Conservation (phyloP, 2,329 filamentous ascomycete species). For the Diplocarpon mali region DNA sequence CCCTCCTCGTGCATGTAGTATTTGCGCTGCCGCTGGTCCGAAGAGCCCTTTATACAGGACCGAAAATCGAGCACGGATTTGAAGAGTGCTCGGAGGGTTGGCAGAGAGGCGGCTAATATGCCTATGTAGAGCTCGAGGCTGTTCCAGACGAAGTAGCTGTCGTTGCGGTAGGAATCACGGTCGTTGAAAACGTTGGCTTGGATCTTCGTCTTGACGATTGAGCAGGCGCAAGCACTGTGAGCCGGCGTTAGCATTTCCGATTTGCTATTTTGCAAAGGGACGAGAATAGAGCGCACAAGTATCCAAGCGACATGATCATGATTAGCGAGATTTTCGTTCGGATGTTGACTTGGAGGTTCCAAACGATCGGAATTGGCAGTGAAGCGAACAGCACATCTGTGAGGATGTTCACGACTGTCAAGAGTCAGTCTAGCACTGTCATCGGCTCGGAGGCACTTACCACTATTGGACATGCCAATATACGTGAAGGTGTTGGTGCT, state of each 20-base stretch:
- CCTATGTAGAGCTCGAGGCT: slow-evolving; percentile 34
- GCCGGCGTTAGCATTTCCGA: neutral
- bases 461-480: slow-evolving; percentile 35
- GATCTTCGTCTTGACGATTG: slow-evolving; percentile 32
- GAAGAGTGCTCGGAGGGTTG: slow-evolving; percentile 33
- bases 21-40: slow-evolving; percentile 9
- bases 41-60: neutral
- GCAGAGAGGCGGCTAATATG: slow-evolving; percentile 33
- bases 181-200: slow-evolving; percentile 29
- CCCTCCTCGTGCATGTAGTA: slow-evolving; percentile 20
- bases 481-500: slow-evolving; percentile 30
- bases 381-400: slow-evolving; percentile 28
- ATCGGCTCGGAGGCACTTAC: slow-evolving; percentile 19
- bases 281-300: slow-evolving; percentile 11
- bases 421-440: neutral
- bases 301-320: slow-evolving; percentile 17
- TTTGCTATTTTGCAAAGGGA: neutral
- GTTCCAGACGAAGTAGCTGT: slow-evolving; percentile 34
- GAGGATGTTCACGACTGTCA: slow-evolving; percentile 15
- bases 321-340: slow-evolving; percentile 31
- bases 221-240: slow-evolving; percentile 31
- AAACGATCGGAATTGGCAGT: slow-evolving; percentile 33
- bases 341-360: slow-evolving; percentile 32
- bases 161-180: slow-evolving; percentile 26
- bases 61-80: slow-evolving; percentile 26